Evolutionary conservation across 108 stramenopile species (phyloP).

Genomic region (Aurantiochytrium sp.): DNA sequence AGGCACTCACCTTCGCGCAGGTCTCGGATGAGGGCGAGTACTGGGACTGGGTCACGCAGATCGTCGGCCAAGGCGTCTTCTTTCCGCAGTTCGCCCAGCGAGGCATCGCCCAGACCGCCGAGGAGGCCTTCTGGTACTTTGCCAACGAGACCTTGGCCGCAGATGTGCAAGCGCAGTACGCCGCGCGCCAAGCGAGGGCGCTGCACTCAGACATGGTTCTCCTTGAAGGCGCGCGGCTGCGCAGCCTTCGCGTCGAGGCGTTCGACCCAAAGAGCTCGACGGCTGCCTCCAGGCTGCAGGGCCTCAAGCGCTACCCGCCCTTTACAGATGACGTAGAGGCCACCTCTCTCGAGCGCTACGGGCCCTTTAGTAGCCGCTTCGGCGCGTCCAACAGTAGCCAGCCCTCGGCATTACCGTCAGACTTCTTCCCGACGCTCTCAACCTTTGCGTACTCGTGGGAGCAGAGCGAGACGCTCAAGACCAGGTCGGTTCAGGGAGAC

Average conservation of each 20-base stretch:
- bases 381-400: too few relatives aligned
- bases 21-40: not conserved
- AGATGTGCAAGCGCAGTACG: not conserved
- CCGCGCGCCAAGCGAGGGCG: not conserved
- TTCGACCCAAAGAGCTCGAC: not conserved
- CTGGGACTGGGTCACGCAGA: conserved; percentile 17
- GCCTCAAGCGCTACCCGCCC: not conserved
- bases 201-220: not conserved
- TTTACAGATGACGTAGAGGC: not conserved
- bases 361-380: not conserved
- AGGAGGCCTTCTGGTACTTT: not conserved
- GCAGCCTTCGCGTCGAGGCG: not conserved
- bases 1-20: not conserved
- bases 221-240: not conserved
- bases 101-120: not conserved
- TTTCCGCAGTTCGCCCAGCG: not conserved
- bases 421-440: not conserved
- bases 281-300: not conserved
- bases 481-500: not conserved
- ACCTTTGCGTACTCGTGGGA: not conserved
- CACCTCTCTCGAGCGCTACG: not conserved
- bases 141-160: not conserved
- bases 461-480: not conserved
- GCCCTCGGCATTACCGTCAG: too few relatives aligned
- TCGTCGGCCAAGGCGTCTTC: not conserved